These are phyloP conservation scores for Chamaecrista fasciculata DNA, from an alignment of 306 rosid species.

Conservation along the genomic window DNA sequence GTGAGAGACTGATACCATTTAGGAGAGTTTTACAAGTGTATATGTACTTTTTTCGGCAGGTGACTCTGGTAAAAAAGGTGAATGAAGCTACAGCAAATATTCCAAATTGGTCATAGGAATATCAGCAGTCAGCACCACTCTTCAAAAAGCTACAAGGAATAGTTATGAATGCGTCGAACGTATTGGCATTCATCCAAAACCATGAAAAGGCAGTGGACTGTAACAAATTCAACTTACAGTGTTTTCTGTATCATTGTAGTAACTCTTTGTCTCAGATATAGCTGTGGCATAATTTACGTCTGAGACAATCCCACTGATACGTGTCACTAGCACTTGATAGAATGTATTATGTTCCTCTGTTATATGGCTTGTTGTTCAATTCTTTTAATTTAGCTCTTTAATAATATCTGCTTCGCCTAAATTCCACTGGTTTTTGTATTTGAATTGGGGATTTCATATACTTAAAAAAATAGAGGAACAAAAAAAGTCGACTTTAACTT, in stretches of 20 bases:
- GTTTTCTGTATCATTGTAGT: conserved; percentile 9
- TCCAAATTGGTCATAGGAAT: conserved; percentile 65
- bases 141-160: neutral
- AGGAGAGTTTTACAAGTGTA: neutral
- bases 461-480: no score
- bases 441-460: neutral
- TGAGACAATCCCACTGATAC: neutral
- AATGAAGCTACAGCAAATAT: conserved; percentile 84
- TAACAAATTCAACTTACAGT: neutral
- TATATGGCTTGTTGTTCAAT: neutral
- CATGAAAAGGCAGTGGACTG: neutral
- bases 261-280: conserved; percentile 6
- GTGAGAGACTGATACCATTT: neutral
- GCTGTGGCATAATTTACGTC: neutral
- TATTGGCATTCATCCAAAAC: neutral
- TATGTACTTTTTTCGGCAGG: conserved; percentile 47
- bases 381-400: neutral
- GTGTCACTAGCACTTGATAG: neutral
- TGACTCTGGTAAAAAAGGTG: conserved; percentile 85
- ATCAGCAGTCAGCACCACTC: neutral
- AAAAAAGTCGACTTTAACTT: no score
- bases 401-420: neutral
- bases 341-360: conserved; percentile 12
- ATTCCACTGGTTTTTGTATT: neutral
- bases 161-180: neutral